phyloP scores from a whole-genome alignment of 768 basidiomycete species.

The Rhodosporidiobolus sp. region DNA sequence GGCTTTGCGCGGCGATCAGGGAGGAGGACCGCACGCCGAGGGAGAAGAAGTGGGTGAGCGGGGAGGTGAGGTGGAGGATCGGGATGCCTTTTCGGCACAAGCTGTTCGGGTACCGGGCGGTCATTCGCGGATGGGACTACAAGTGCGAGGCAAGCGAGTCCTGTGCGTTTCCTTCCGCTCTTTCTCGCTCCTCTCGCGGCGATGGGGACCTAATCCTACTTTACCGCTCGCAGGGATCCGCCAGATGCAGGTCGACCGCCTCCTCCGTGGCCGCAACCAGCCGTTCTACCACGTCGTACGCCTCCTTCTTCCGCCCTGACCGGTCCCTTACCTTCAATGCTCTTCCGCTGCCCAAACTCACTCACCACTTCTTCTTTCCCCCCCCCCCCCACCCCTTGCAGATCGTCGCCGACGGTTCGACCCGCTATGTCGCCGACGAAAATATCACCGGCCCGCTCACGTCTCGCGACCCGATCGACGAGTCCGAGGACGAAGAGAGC shows the following conservation, averaged over 20 bases:
- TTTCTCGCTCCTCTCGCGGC: no score
- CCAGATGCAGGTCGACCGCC: slow-evolving; percentile 32
- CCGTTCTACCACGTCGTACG: slow-evolving; percentile 38
- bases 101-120: slow-evolving; percentile 24
- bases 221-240: slow-evolving; percentile 24
- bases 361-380: no score
- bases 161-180: slow-evolving; percentile 11
- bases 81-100: slow-evolving; percentile 27
- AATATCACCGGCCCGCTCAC: slow-evolving; percentile 16
- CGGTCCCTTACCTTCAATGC: neutral
- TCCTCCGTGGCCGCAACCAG: slow-evolving; percentile 23
- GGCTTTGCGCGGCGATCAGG: slow-evolving; percentile 17
- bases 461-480: no score
- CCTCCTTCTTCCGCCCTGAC: neutral
- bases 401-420: slow-evolving; percentile 22
- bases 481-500: neutral
- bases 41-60: slow-evolving; percentile 10
- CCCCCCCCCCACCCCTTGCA: no score
- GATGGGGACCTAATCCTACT: neutral
- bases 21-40: slow-evolving; percentile 8
- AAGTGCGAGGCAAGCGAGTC: slow-evolving; percentile 35
- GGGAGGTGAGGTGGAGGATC: slow-evolving; percentile 8
- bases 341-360: no score
- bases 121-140: slow-evolving; percentile 34
- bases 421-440: slow-evolving; percentile 35